Conservation (phyloP, 139 green algal species). For the Spirogloea muscicola region DNA sequence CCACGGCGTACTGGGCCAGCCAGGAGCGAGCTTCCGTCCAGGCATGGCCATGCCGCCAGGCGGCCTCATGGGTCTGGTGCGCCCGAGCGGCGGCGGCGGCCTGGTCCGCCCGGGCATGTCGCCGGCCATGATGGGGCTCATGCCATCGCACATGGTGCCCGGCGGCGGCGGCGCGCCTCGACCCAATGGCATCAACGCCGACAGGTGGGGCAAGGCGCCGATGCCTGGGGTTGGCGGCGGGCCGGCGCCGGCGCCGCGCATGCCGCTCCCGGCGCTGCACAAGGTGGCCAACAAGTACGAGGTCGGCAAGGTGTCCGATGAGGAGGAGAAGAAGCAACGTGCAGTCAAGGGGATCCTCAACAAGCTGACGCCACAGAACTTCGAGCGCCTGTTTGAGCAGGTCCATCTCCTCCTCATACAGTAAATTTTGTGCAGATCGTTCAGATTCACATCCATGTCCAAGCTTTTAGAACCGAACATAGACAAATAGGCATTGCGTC, state of each 20-base stretch:
- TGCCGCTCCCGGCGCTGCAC: slow-evolving; percentile 40
- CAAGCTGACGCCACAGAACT: slow-evolving; percentile 98
- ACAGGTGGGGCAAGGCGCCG: slow-evolving; percentile 31
- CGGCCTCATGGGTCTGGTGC: not conserved
- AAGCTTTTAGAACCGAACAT: too few species aligned
- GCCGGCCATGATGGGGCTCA: not conserved
- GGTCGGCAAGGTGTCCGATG: slow-evolving; percentile 51
- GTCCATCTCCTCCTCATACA: too few species aligned
- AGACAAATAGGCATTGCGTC: too few species aligned
- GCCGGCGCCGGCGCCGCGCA: not conserved
- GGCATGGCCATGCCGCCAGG: too few species aligned
- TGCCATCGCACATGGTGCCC: not conserved
- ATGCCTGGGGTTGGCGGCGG: not conserved
- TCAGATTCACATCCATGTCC: too few species aligned
- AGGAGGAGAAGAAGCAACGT: slow-evolving; percentile 89
- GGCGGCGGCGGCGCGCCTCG: not conserved
- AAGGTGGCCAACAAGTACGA: slow-evolving; percentile 49
- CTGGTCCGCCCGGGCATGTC: not conserved
- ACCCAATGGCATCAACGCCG: slow-evolving; percentile 27
- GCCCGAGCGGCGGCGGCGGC: not conserved
- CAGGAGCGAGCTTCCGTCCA: too few species aligned
- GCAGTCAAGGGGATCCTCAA: slow-evolving; percentile 90
- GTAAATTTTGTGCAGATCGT: too few species aligned
- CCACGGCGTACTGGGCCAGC: too few species aligned
- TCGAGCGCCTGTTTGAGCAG: slow-evolving; percentile 80